These are phyloP conservation scores for Saccharomycopsis amapae DNA, from an alignment of 805 yeast species.

Conservation along the genomic window DNA sequence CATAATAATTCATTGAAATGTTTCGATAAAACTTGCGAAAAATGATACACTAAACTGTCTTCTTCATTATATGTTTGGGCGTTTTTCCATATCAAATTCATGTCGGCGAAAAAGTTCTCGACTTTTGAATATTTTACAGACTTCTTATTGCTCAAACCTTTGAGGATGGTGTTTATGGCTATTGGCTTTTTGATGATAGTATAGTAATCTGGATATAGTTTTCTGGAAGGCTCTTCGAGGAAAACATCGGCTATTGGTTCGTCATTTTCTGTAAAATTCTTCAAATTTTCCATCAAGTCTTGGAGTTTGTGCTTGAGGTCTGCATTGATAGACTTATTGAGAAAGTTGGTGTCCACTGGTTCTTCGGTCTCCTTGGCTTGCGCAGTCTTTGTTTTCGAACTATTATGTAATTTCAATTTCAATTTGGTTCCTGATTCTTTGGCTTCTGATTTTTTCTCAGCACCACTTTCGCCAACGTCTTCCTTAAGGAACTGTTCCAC, in stretches of 20 bases:
- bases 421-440: slow-evolving; percentile 1
- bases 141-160: slow-evolving; percentile 42
- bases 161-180: slow-evolving; percentile 54
- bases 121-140: slow-evolving; percentile 39
- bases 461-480: not conserved
- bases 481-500: slow-evolving; percentile 28
- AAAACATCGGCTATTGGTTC: slow-evolving; percentile 60
- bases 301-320: slow-evolving; percentile 15
- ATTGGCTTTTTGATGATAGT: slow-evolving; percentile 66
- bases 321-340: not conserved
- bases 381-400: not conserved
- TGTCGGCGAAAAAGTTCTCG: slow-evolving; percentile 51
- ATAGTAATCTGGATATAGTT: slow-evolving; percentile 76
- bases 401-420: slow-evolving; percentile 3
- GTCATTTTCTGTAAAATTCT: slow-evolving; percentile 13
- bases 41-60: slow-evolving; percentile 61
- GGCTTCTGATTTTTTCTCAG: not conserved
- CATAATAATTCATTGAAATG: slow-evolving; percentile 39
- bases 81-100: slow-evolving; percentile 62
- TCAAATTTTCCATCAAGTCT: slow-evolving; percentile 24
- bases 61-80: slow-evolving; percentile 76
- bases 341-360: not conserved
- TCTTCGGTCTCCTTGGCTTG: not conserved
- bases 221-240: slow-evolving; percentile 61
- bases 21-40: slow-evolving; percentile 54